These are phyloP conservation scores for Miscanthus lutarioriparius DNA, from an alignment of 176 grass and related monocot species.

Conservation along the genomic window DNA sequence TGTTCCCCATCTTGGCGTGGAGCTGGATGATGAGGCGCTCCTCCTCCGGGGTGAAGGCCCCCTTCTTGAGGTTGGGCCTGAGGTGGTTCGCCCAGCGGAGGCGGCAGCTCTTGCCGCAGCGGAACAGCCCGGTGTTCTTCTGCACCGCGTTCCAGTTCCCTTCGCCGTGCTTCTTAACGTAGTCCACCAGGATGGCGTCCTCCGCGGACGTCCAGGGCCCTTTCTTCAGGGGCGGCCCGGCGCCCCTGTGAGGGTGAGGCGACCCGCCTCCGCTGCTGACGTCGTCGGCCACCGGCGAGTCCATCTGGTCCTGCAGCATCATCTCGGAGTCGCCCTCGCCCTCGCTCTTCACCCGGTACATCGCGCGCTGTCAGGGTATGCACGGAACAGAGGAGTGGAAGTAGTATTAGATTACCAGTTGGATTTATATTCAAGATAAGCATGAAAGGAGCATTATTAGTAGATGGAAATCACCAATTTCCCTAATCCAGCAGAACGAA, in stretches of 20 bases:
- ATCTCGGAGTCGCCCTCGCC: constrained; percentile 44
- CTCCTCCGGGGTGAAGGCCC: constrained; percentile 72
- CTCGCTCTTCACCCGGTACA: constrained; percentile 58
- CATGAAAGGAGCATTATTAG: background rate
- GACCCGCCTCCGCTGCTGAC: constrained; percentile 58
- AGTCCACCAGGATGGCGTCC: constrained; percentile 79
- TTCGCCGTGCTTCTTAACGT: constrained; percentile 86
- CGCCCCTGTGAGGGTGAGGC: constrained; percentile 31
- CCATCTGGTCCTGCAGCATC: constrained; percentile 57
- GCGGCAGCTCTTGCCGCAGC: constrained; percentile 93
- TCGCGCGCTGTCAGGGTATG: constrained; percentile 7
- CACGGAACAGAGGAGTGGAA: background rate
- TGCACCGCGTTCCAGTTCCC: constrained; percentile 96
- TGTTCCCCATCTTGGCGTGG: constrained; percentile 81
- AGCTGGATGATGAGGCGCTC: constrained; percentile 82
- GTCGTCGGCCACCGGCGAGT: constrained; percentile 51
- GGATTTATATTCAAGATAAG: background rate
- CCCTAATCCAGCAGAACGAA: background rate
- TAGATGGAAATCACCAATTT: constrained; percentile 10
- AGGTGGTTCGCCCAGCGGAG: constrained; percentile 95
- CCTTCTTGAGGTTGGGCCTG: constrained; percentile 84
- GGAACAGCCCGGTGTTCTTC: constrained; percentile 75
- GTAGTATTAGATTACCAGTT: background rate
- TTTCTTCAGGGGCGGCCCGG: constrained; percentile 62
- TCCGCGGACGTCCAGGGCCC: constrained; percentile 88